phyloP scores from a whole-genome alignment of 768 basidiomycete genomes.

The Termitomyces sp. region DNA sequence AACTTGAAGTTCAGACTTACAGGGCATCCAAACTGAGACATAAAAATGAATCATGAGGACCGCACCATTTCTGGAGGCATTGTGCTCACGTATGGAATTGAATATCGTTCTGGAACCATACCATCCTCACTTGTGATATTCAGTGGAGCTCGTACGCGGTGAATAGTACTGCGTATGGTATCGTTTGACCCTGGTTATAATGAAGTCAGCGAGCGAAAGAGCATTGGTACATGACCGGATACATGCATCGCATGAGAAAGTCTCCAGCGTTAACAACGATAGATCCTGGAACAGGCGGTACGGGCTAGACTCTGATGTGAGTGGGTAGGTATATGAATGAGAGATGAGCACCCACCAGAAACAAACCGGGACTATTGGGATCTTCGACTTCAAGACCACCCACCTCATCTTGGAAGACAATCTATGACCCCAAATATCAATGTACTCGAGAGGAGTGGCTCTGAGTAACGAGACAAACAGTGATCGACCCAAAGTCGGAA shows the following conservation, averaged over 20 bases:
- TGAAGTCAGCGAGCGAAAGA: neutral
- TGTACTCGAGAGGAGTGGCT: neutral
- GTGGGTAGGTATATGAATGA: neutral
- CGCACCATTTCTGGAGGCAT: neutral
- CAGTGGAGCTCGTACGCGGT: conserved; percentile 46
- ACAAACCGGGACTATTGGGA: conserved; percentile 41
- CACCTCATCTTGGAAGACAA: conserved; percentile 56
- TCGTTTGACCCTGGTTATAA: conserved; percentile 38
- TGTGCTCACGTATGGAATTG: conserved; percentile 54
- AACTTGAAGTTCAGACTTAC: too few species aligned
- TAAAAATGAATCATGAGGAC: neutral
- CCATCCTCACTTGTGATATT: conserved; percentile 17
- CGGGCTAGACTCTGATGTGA: conserved; percentile 23
- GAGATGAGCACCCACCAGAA: conserved; percentile 25
- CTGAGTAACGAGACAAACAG: conserved; percentile 22
- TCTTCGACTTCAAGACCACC: conserved; percentile 64
- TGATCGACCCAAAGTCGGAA: conserved; percentile 55
- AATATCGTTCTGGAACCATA: conserved; percentile 51
- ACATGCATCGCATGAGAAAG: conserved; percentile 45
- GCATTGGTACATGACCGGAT: neutral
- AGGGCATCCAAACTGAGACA: conserved; percentile 27
- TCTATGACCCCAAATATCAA: conserved; percentile 10
- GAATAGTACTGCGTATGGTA: conserved; percentile 45
- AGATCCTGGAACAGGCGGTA: conserved; percentile 40
- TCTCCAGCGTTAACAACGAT: conserved; percentile 52